Evolutionary conservation across 441 rosid species (phyloP).

Genomic region (Gossypium davidsonii): DNA sequence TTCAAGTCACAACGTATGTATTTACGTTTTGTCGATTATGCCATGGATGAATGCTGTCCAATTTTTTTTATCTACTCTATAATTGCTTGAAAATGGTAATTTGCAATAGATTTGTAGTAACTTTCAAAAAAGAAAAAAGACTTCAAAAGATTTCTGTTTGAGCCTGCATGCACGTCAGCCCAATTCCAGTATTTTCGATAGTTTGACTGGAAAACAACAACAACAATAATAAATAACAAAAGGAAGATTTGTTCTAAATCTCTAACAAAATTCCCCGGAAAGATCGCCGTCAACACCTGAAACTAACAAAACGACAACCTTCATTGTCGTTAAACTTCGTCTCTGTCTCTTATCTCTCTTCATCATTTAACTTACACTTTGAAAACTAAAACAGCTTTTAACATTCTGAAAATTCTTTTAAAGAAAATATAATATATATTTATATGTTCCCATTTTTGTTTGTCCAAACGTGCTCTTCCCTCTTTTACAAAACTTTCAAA

Average conservation of each 20-base stretch:
- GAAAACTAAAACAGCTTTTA: background rate
- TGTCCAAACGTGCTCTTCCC: background rate
- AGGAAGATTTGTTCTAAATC: background rate
- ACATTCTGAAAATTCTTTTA: background rate
- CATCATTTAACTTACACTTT: background rate
- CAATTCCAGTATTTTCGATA: background rate
- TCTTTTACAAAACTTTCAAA: background rate
- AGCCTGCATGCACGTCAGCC: background rate
- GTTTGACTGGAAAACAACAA: background rate
- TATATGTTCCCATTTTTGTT: background rate
- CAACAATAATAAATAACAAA: background rate
- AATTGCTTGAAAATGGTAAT: too few species aligned
- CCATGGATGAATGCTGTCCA: too few species aligned
- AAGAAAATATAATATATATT: background rate
- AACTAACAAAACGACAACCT: conserved; percentile 1
- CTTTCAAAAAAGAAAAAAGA: too few species aligned
- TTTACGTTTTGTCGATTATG: too few species aligned
- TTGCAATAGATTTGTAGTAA: too few species aligned
- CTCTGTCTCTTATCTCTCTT: background rate
- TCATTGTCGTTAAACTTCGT: background rate
- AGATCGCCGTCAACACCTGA: background rate
- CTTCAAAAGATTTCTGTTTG: too few species aligned
- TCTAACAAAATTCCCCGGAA: background rate
- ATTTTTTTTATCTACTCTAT: too few species aligned
- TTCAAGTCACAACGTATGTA: too few species aligned